These are phyloP conservation scores for Microcyclospora pomicola DNA, from an alignment of 2,329 filamentous ascomycete species.

Conservation along the genomic window DNA sequence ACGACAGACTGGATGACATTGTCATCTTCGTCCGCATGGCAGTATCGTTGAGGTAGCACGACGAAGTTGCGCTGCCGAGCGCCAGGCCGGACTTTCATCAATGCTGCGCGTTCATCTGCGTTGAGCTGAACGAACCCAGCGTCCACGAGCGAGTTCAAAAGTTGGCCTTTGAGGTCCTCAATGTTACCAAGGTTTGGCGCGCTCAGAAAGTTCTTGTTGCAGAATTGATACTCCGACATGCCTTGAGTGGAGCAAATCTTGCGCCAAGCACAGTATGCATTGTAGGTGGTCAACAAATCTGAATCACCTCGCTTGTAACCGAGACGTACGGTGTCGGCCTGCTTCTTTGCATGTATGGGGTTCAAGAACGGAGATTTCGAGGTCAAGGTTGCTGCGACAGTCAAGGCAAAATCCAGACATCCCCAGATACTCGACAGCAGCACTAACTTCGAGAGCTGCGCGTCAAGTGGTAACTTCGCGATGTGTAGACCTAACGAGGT, in stretches of 20 bases:
- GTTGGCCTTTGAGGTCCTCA: slow-evolving; percentile 87
- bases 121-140: slow-evolving; percentile 69
- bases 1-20: slow-evolving; percentile 66
- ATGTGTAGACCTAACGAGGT: slow-evolving; percentile 78
- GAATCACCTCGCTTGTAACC: slow-evolving; percentile 77
- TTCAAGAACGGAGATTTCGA: slow-evolving; percentile 89
- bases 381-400: slow-evolving; percentile 81
- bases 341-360: slow-evolving; percentile 67
- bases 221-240: slow-evolving; percentile 74
- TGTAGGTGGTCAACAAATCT: slow-evolving; percentile 83
- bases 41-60: slow-evolving; percentile 60
- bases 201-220: slow-evolving; percentile 84
- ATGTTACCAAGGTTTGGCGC: slow-evolving; percentile 82
- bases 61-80: slow-evolving; percentile 61
- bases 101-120: slow-evolving; percentile 52
- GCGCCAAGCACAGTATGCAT: slow-evolving; percentile 84
- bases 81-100: slow-evolving; percentile 56
- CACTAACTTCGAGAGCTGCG: slow-evolving; percentile 87
- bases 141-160: slow-evolving; percentile 72
- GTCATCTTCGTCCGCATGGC: slow-evolving; percentile 68
- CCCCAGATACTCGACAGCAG: slow-evolving; percentile 75
- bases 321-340: slow-evolving; percentile 66
- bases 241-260: slow-evolving; percentile 58
- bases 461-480: slow-evolving; percentile 78
- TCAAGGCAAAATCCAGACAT: slow-evolving; percentile 82